A percentile compares a stretch with the other conserved stretches of the same genome.
Conservation (phyloP, 2,329 filamentous ascomycete species). For the Penicillium freii region DNA sequence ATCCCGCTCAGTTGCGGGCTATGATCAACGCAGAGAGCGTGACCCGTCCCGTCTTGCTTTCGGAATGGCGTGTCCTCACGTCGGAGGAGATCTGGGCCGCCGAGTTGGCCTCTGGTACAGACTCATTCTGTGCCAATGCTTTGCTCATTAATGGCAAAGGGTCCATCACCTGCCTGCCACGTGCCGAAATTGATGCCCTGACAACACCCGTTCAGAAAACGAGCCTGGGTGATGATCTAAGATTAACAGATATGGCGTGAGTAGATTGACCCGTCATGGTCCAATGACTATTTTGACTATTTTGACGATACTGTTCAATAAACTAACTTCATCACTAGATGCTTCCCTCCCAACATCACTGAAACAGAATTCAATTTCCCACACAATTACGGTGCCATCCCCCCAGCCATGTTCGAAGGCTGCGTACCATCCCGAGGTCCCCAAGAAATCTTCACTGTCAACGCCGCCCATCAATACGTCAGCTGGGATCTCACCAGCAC, state of each 20-base stretch:
- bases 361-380: constrained; percentile 18
- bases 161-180: constrained; percentile 27
- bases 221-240: constrained; percentile 18
- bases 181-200: constrained; percentile 32
- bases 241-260: constrained; percentile 31
- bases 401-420: constrained; percentile 23
- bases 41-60: constrained; percentile 52
- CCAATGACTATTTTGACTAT: too few species aligned
- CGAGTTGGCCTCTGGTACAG: constrained; percentile 31
- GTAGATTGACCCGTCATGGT: background rate
- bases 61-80: constrained; percentile 57
- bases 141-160: constrained; percentile 61
- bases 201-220: constrained; percentile 24
- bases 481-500: constrained; percentile 43
- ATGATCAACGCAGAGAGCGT: constrained; percentile 52
- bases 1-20: constrained; percentile 36
- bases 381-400: constrained; percentile 19
- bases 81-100: constrained; percentile 46
- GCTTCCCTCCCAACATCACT: constrained; percentile 23
- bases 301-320: background rate
- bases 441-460: constrained; percentile 33
- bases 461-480: constrained; percentile 33
- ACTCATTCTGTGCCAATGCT: constrained; percentile 58
- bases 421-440: constrained; percentile 27
- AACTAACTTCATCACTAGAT: constrained; percentile 15